Evolutionary conservation across 495 filamentous ascomycete species (phyloP).

Genomic region (Xylaria acuta): DNA sequence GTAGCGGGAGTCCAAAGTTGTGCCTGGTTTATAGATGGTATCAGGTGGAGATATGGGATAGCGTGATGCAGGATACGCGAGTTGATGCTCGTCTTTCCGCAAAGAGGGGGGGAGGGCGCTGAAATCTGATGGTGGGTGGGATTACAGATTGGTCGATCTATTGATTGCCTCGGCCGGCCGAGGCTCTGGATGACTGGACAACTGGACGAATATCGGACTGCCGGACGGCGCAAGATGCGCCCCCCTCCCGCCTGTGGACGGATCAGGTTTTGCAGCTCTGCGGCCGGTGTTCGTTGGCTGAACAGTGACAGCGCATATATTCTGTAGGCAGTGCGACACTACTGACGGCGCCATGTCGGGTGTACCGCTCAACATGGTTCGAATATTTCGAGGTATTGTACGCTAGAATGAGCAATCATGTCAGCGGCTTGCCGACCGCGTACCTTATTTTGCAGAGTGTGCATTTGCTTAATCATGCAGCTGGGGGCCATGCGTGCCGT

Average conservation of each 20-base stretch:
- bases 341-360: conserved; percentile 17
- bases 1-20: neutral
- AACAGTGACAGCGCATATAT: conserved; percentile 6
- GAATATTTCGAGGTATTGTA: no score
- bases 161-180: conserved; percentile 6
- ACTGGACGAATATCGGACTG: neutral
- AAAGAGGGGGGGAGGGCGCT: no score
- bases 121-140: conserved; percentile 8
- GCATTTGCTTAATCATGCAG: neutral
- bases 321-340: conserved; percentile 1
- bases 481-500: neutral
- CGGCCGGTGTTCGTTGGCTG: neutral
- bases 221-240: neutral
- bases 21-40: neutral
- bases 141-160: neutral
- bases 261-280: conserved; percentile 2
- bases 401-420: neutral
- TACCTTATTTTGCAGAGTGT: neutral
- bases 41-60: neutral
- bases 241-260: neutral
- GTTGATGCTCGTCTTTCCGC: neutral
- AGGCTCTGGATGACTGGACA: neutral
- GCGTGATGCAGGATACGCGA: neutral
- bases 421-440: neutral
- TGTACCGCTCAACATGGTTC: neutral